Conservation (phyloP, 2,329 filamentous ascomycete species). For the Chalara sp. region DNA sequence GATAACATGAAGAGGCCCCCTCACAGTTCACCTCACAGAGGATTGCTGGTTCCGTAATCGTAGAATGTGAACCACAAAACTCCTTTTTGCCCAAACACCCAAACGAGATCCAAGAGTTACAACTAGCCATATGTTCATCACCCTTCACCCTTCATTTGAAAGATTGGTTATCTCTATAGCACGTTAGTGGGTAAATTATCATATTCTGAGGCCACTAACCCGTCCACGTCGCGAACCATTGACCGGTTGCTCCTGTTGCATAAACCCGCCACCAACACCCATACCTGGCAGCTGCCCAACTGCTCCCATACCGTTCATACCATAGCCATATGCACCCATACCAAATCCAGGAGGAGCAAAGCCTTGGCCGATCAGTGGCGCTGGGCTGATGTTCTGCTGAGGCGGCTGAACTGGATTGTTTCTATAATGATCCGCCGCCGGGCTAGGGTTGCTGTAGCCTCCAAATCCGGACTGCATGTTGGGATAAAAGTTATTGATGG, state of each 20-base stretch:
- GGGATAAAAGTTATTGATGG: constrained; percentile 51
- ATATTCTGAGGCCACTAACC: constrained; percentile 29
- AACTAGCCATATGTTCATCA: too few relatives aligned
- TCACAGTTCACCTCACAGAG: too few relatives aligned
- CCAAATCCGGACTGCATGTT: constrained; percentile 48
- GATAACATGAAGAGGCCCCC: too few relatives aligned
- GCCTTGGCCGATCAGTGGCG: constrained; percentile 31
- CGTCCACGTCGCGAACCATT: constrained; percentile 48
- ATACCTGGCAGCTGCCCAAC: constrained; percentile 38
- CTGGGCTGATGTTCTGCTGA: constrained; percentile 34
- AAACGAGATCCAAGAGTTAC: too few relatives aligned
- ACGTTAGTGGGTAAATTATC: not conserved
- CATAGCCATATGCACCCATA: constrained; percentile 39
- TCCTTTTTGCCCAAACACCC: too few relatives aligned
- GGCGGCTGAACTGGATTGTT: constrained; percentile 40
- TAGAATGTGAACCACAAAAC: too few relatives aligned
- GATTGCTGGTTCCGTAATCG: too few relatives aligned
- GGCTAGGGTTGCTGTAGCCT: constrained; percentile 42
- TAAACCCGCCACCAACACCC: constrained; percentile 33
- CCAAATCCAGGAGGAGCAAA: constrained; percentile 46
- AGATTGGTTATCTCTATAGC: not conserved
- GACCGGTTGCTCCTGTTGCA: constrained; percentile 50
- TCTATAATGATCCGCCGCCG: constrained; percentile 50
- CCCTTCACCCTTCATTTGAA: too few relatives aligned
- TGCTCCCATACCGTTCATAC: constrained; percentile 28